Base-by-base conservation (phyloP, 495 filamentous ascomycete genomes). In the Penicillium taxi region DNA sequence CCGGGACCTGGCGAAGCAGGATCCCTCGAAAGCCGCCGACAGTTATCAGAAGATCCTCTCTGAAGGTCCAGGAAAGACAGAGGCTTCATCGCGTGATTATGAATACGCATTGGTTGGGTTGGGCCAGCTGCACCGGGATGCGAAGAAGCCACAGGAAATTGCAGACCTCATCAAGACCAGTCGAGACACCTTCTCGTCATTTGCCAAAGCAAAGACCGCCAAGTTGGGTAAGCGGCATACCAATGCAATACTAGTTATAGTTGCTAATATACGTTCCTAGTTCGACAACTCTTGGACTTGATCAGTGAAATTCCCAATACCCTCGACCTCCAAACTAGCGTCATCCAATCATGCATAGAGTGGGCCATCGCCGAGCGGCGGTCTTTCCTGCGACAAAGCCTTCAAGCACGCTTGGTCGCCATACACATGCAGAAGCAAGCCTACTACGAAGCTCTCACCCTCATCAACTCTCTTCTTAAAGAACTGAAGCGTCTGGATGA, bases 291-390 rank as follows among this genome's bases (percentile, higher is more conserved):
- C 26, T 80, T 99, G 60, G 91, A 96, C 58, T 78, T 96, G 61
- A 90, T 96, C 72, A 79, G 86, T 41, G 75, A 80, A 49, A 94
- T 96, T 46, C 91, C 91, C 31, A 84, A 94, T 61, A 89, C 86
- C 37, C 77, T 82, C 62, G 90, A 96, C 47, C 85, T 84, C 61
- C 91, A 96, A 67, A 82, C 89, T 50, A 66, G 82, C 59, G 84
- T 94, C 46, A 96, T 93, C 44, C 89, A 90, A 63, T 94, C 88
- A 53, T 96, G 88, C 70, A 96, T 99, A 74, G 91, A 96, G 73
- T 99, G 91, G 91, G 91, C 91, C 26, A 81, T 90, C 39, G 81
- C 86, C 25, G 88, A 96, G 64, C 80, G 84, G 34, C 82, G 90
- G 44, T 82, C 84, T 28, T 99, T 99, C 74, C 78, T 96, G 32